Conservation (phyloP, 345 rosid species). For the Rhodamnia rubescens region DNA sequence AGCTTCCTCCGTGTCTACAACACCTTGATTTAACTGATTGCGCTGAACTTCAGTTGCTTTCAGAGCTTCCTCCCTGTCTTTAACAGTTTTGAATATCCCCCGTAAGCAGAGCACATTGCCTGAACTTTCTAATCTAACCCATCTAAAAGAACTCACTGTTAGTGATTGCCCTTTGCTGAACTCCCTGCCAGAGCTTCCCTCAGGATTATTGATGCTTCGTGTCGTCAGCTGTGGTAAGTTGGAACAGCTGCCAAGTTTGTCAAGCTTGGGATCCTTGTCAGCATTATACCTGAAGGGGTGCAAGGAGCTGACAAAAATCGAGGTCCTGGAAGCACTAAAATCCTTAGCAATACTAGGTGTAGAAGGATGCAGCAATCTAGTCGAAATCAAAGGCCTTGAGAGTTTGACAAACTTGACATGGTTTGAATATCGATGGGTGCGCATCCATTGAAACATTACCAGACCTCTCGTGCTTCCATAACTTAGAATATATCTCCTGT, state of each 20-base stretch:
- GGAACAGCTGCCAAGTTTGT: not conserved
- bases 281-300: not conserved
- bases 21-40: not conserved
- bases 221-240: not conserved
- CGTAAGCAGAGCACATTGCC: not conserved
- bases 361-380: not conserved
- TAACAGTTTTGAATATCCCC: not conserved
- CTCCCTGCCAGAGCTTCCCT: not conserved
- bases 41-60: not conserved
- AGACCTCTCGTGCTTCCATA: not conserved
- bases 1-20: not conserved
- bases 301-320: not conserved
- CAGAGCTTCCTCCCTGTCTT: rapidly evolving
- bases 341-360: not conserved
- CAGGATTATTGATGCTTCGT: not conserved
- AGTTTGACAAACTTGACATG: not conserved
- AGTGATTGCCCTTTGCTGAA: not conserved
- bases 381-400: not conserved
- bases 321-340: not conserved
- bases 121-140: not conserved
- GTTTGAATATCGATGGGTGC: not conserved
- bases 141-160: not conserved
- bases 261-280: not conserved
- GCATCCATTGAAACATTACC: not conserved
- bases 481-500: not conserved